Evolutionary conservation across 257 asterid genomes (phyloP), one percentile per base, ranked within the genome.

Genomic region (Echium plantagineum): DNA sequence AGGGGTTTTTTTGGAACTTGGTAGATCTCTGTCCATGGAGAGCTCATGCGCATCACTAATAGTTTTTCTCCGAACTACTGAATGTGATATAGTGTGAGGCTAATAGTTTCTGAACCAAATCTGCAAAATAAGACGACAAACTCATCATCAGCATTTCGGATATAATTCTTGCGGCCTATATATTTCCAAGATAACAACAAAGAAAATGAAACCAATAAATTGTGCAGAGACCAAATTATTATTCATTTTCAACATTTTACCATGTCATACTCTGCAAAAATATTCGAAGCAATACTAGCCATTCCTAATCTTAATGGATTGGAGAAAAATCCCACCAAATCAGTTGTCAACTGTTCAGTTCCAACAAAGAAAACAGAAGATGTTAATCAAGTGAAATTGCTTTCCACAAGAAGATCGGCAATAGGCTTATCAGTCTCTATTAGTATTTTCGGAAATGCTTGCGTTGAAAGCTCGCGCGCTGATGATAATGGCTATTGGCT

Each of bases 401-500:
- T 59, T 47, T 74, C 76, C 1, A 63, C 81, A 5, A 69, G 84
- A 80, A 76, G 96, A 71, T 38, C 72, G n/a, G 79, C 74, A 42
- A 31, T 80, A 5, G 80, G 90, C 58, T 63, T 85, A 42, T 71
- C 82, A 42, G 72, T 80, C 59, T 72, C 90, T 4, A 42, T 75
- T 2, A 75, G 79, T 20, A 35, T 83, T 5, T 64, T 75, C 21
- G 78, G 85, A 48, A 77, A 53, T 48, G 51, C 72, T 21, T 35
- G 55, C 48, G 46, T 61, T 18, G 78, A 74, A 18, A 69, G 47
- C 21, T 75, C 88, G 7, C 51, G 57, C 0, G 95, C 95, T 0
- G 84, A 80, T 35, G 94, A 81, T 66, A 85, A 85, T 63, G 94
- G 95, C 5, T 78, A 57, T 55, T 85, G 93, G 86, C 52, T 85